phyloP scores from a whole-genome alignment of 345 rosid genomes.

The Barbarea vulgaris region DNA sequence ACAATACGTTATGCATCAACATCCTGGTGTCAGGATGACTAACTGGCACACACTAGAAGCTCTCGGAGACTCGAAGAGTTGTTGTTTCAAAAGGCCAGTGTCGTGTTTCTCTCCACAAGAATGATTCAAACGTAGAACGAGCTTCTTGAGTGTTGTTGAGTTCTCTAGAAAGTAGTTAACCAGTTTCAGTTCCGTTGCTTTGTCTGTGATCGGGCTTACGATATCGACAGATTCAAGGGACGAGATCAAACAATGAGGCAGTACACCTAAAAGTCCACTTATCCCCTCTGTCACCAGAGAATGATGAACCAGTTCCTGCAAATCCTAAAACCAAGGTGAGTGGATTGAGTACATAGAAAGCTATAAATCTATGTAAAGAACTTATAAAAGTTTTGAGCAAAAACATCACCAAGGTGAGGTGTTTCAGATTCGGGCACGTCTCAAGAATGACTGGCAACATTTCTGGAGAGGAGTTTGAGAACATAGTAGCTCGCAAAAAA shows the following conservation, averaged over 20 bases:
- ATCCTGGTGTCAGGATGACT: background rate
- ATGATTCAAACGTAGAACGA: slow-evolving; percentile 19
- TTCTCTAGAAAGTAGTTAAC: slow-evolving; percentile 23
- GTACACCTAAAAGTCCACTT: slow-evolving; percentile 8
- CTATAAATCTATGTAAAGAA: background rate
- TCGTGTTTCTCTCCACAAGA: background rate
- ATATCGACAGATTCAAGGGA: slow-evolving; percentile 24
- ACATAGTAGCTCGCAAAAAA: slow-evolving; percentile 7
- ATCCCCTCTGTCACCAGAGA: background rate
- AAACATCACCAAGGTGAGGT: slow-evolving; percentile 28
- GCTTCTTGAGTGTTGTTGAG: slow-evolving; percentile 8
- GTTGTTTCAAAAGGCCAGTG: slow-evolving; percentile 20
- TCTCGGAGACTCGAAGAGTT: slow-evolving; percentile 5
- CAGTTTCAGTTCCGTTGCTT: slow-evolving; percentile 23
- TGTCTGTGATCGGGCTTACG: background rate
- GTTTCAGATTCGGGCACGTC: slow-evolving; percentile 30
- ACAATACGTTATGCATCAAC: background rate
- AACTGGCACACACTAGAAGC: slow-evolving; percentile 16
- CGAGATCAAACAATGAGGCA: background rate
- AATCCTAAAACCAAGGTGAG: background rate
- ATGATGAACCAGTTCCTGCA: slow-evolving; percentile 24
- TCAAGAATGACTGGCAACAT: slow-evolving; percentile 27
- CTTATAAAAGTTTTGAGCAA: background rate
- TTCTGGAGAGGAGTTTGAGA: slow-evolving; percentile 8
- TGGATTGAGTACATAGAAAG: background rate